Percentiles rank a stretch among this genome's conserved stretches.
Conservation (phyloP, 1,139 yeast genomes). For the Trichomonascaceae sp. region DNA sequence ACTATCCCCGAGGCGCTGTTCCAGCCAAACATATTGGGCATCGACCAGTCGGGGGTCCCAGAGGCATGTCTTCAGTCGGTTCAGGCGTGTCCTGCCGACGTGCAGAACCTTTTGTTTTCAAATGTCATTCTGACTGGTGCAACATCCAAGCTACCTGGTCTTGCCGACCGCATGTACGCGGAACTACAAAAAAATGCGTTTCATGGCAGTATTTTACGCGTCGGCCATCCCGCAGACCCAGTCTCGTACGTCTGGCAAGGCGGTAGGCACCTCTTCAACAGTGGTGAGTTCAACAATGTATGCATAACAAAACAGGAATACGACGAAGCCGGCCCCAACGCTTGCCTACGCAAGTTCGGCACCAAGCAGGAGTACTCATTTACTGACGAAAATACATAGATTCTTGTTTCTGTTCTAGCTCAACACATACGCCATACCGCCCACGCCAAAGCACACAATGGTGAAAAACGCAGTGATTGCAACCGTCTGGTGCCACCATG, state of each 20-base stretch:
- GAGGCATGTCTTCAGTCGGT: slow-evolving; percentile 66
- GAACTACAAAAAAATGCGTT: slow-evolving; percentile 27
- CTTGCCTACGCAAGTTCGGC: slow-evolving; percentile 16
- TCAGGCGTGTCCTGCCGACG: slow-evolving; percentile 55
- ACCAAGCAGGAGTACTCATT: slow-evolving; percentile 13
- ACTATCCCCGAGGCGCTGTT: slow-evolving; percentile 77
- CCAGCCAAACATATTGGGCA: slow-evolving; percentile 74
- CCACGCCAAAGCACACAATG: slow-evolving; percentile 33
- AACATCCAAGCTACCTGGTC: slow-evolving; percentile 56
- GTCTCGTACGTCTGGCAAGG: slow-evolving; percentile 42
- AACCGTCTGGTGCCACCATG: slow-evolving; percentile 31
- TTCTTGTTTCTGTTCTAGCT: slow-evolving; percentile 1
- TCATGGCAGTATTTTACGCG: slow-evolving; percentile 29
- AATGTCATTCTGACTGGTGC: slow-evolving; percentile 83
- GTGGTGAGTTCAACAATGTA: slow-evolving; percentile 37
- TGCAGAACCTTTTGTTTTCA: slow-evolving; percentile 65
- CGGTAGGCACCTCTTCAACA: slow-evolving; percentile 42
- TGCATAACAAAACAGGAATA: slow-evolving; percentile 67
- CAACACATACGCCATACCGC: slow-evolving; percentile 29
- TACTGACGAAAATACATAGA: background rate
- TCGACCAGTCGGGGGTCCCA: slow-evolving; percentile 57
- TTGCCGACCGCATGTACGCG: slow-evolving; percentile 38
- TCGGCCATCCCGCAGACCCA: slow-evolving; percentile 34
- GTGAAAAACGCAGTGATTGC: slow-evolving; percentile 28
- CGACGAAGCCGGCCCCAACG: slow-evolving; percentile 63